phyloP scores from a whole-genome alignment of 352 stramenopile species.

The Aphanomyces stellatus region DNA sequence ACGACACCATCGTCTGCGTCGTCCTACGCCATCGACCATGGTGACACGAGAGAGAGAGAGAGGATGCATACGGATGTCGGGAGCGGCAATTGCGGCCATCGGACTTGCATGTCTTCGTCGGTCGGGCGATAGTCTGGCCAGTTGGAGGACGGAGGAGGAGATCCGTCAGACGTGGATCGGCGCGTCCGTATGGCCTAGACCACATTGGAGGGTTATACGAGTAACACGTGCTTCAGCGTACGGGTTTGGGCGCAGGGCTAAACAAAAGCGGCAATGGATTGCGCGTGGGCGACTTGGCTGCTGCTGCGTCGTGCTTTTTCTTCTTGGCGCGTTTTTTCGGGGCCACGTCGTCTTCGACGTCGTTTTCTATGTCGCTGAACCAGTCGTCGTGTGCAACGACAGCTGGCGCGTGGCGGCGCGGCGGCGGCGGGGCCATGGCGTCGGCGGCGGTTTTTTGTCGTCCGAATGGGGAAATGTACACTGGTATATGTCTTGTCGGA shows the following conservation, averaged over 20 bases:
- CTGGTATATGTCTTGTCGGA: background rate
- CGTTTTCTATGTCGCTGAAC: conserved; percentile 44
- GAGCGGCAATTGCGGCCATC: conserved; percentile 49
- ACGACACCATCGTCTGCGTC: too few relatives aligned
- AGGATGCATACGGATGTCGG: conserved; percentile 27
- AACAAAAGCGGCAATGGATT: conserved; percentile 8
- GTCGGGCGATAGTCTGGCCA: background rate
- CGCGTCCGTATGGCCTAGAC: too few relatives aligned
- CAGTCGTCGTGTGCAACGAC: conserved; percentile 35
- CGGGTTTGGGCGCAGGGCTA: too few relatives aligned
- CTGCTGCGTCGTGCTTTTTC: too few relatives aligned
- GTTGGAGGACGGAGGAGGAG: too few relatives aligned
- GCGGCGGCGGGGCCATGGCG: conserved; percentile 4
- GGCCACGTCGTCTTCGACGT: conserved; percentile 23
- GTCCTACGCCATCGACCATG: too few relatives aligned
- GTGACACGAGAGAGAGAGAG: too few relatives aligned
- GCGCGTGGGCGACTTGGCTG: conserved; percentile 2
- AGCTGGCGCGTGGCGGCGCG: conserved; percentile 15
- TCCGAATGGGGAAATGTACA: conserved; percentile 57
- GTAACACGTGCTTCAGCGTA: too few relatives aligned
- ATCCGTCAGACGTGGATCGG: too few relatives aligned
- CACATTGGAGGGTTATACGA: too few relatives aligned
- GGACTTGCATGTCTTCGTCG: conserved; percentile 28
- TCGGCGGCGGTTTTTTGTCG: conserved; percentile 23
- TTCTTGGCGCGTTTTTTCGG: too few relatives aligned